These are phyloP conservation scores for Eucalyptus pauciflora DNA, from an alignment of 345 rosid genomes.

Conservation along the genomic window DNA sequence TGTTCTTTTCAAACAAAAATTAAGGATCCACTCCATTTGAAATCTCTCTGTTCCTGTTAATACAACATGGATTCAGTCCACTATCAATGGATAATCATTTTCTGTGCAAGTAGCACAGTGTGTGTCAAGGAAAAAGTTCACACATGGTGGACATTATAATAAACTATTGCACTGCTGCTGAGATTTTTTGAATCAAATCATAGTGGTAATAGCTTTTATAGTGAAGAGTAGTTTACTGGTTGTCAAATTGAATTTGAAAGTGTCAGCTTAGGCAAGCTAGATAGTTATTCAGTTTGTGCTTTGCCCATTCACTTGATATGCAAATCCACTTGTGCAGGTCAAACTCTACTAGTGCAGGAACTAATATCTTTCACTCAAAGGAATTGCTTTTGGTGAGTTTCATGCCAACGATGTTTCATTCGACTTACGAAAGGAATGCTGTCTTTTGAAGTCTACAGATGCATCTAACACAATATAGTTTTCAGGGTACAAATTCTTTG, in stretches of 20 bases:
- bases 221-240: background rate
- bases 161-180: background rate
- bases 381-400: too few relatives aligned
- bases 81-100: background rate
- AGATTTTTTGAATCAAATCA: background rate
- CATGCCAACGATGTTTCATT: accelerated
- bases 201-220: background rate
- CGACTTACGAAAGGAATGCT: too few relatives aligned
- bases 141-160: background rate
- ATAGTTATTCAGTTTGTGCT: background rate
- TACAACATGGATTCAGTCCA: background rate
- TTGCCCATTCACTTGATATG: background rate
- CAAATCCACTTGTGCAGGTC: too few relatives aligned
- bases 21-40: background rate
- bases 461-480: too few relatives aligned
- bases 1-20: background rate
- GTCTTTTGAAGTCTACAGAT: too few relatives aligned
- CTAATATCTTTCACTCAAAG: too few relatives aligned
- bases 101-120: background rate
- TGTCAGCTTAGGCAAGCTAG: background rate
- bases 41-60: background rate
- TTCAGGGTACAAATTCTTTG: too few relatives aligned
- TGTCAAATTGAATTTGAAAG: background rate
- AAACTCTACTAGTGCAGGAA: too few relatives aligned
- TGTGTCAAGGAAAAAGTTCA: background rate